phyloP scores from a whole-genome alignment of 2,329 filamentous ascomycete genomes.

The Escovopsis sp. region DNA sequence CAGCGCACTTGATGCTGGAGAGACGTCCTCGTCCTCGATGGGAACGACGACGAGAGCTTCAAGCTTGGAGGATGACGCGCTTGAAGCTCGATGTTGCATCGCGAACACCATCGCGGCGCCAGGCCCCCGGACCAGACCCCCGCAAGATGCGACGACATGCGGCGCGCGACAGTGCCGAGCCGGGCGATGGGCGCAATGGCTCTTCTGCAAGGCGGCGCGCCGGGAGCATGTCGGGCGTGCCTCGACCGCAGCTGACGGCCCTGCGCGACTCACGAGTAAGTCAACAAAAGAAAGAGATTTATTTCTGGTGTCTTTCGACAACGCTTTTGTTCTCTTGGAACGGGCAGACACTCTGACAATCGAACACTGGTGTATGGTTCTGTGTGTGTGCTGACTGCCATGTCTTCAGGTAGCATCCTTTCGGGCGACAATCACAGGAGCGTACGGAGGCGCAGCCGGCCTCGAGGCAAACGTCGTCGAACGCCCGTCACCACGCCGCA shows the following conservation, averaged over 20 bases:
- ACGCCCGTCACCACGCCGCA: constrained; percentile 26
- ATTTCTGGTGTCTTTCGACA: too few relatives aligned
- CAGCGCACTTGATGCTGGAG: too few relatives aligned
- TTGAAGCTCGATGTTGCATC: neutral
- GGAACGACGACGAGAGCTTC: too few relatives aligned
- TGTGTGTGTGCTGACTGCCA: constrained; percentile 1
- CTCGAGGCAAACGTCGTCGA: constrained; percentile 23
- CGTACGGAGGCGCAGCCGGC: constrained; percentile 41
- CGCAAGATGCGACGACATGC: constrained; percentile 20
- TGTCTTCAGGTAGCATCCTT: constrained; percentile 26
- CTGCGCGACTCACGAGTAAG: constrained; percentile 24
- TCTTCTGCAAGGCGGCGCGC: constrained; percentile 18
- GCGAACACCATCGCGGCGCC: neutral
- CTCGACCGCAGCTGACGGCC: constrained; percentile 19
- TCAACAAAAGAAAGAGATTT: too few relatives aligned
- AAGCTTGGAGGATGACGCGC: neutral
- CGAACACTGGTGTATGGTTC: too few relatives aligned
- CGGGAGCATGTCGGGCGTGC: constrained; percentile 19
- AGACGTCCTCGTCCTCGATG: too few relatives aligned
- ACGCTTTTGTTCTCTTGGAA: too few relatives aligned
- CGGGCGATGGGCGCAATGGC: constrained; percentile 15
- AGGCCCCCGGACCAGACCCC: neutral
- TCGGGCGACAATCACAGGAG: constrained; percentile 36
- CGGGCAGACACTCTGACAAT: too few relatives aligned
- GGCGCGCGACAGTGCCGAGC: constrained; percentile 17